phyloP scores from a whole-genome alignment of 805 yeast species.

The Isabelozyma rhagii region DNA sequence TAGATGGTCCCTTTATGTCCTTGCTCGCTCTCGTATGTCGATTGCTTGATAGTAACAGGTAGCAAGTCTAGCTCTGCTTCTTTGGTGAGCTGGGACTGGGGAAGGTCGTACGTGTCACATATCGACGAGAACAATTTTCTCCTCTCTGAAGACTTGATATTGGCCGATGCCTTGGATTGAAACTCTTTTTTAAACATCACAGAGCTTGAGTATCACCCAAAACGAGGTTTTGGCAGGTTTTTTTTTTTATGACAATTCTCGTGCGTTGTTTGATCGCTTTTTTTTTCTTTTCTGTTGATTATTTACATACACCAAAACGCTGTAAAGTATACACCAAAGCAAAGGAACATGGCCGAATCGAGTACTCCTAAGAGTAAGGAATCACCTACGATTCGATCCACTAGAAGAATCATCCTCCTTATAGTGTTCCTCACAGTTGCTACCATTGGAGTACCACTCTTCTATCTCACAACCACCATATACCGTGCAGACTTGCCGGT shows the following conservation, averaged over 20 bases:
- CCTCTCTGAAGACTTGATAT: constrained; percentile 79
- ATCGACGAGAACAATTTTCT: constrained; percentile 48
- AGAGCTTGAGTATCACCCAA: neutral
- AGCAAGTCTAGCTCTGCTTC: constrained; percentile 41
- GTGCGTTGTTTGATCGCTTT: too few relatives aligned
- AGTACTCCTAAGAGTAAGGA: neutral
- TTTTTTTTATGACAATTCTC: too few relatives aligned
- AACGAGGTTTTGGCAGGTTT: too few relatives aligned
- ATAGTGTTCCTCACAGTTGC: constrained; percentile 6
- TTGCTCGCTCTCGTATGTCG: constrained; percentile 55
- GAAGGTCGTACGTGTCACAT: constrained; percentile 38
- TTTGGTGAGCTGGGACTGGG: constrained; percentile 36
- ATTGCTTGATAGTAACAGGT: constrained; percentile 56
- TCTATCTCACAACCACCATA: constrained; percentile 58
- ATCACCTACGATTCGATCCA: neutral
- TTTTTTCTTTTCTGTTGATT: too few relatives aligned
- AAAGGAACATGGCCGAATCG: too few relatives aligned
- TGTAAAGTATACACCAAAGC: too few relatives aligned
- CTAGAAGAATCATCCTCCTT: constrained; percentile 2
- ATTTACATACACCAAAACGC: too few relatives aligned
- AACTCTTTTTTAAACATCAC: constrained; percentile 55
- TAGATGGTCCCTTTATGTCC: constrained; percentile 61
- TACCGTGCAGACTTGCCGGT: constrained; percentile 61
- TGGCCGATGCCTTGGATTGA: constrained; percentile 68
- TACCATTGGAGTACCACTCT: constrained; percentile 54